A percentile compares a stretch with the other conserved stretches of the same genome.
These are phyloP conservation scores for Amyloporia xantha DNA, from an alignment of 768 basidiomycete genomes.

Conservation along the genomic window DNA sequence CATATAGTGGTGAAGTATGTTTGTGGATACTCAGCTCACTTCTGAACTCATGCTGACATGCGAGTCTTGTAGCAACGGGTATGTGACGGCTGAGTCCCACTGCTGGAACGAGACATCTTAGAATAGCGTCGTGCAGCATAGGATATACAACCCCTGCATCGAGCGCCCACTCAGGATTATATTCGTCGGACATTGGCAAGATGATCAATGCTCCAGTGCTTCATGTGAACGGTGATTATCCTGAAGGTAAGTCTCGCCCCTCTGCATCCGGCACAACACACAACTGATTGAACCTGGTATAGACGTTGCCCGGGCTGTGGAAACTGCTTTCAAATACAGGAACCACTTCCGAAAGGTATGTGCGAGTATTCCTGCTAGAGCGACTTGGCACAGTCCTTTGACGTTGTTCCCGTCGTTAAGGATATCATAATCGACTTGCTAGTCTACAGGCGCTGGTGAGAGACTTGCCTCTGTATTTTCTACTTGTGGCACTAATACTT, in stretches of 20 bases:
- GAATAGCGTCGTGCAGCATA: slow-evolving; percentile 41
- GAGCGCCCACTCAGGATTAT: slow-evolving; percentile 75
- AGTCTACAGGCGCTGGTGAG: slow-evolving; percentile 79
- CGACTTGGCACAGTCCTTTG: neutral
- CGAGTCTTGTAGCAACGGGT: slow-evolving; percentile 48
- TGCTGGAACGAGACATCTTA: neutral
- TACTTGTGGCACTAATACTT: slow-evolving; percentile 2
- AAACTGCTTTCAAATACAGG: slow-evolving; percentile 83
- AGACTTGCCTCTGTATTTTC: slow-evolving; percentile 1
- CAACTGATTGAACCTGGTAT: neutral
- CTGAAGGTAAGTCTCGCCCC: slow-evolving; percentile 50
- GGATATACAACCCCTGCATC: slow-evolving; percentile 90
- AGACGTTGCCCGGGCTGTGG: slow-evolving; percentile 83
- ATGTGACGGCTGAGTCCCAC: slow-evolving; percentile 7
- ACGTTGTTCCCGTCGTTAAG: slow-evolving; percentile 22
- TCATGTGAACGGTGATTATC: slow-evolving; percentile 89
- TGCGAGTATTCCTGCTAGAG: slow-evolving; percentile 10
- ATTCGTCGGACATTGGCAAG: slow-evolving; percentile 85
- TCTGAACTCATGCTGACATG: neutral
- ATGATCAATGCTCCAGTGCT: slow-evolving; percentile 86
- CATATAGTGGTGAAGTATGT: slow-evolving; percentile 88
- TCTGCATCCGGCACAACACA: neutral
- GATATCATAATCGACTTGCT: slow-evolving; percentile 87
- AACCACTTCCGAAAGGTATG: slow-evolving; percentile 84
- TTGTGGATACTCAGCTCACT: slow-evolving; percentile 6